Base-by-base conservation (phyloP, 192 early-diverging fungal genomes). In the Umbelopsis vinacea region DNA sequence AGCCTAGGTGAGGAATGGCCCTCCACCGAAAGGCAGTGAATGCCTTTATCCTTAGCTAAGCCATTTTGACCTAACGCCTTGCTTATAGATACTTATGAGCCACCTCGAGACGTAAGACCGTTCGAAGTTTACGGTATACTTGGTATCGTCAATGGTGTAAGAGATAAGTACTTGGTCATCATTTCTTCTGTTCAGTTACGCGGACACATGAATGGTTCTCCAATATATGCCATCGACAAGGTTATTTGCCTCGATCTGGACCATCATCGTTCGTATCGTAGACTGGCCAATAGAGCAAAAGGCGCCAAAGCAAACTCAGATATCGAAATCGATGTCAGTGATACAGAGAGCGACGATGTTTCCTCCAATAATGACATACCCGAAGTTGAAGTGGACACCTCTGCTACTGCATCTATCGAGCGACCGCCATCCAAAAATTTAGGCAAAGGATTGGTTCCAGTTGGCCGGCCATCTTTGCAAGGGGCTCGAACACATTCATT, bases 161-260 rank as follows among this genome's bases (percentile, higher is more conserved):
- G 40, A 52, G 76, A 71, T 75, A 68, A 69, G 24, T 77, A 80
- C 37, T 47, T 84, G 21, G 67, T 78, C 7, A 78, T 80, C 48
- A 77, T 84, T 29, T 73, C 80, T 12, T 70, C 81, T 1, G 71
- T 76, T 24, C 78, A 79, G 14, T 5, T 68, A 11, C 60, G 81
- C 24, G 83, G 83, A 7, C 47, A 82, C 17, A 73, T 84, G 21
- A 74, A 72, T 52, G 79, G 77, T 37, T 75, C 79, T 46, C 70
- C 76, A 2, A 74, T 84, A 6, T 80, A 74, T 71, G 78, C 74
- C 11, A 78, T 84, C 21, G 73, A 76, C 66, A 82, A 74, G 53
- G 67, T 84, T 0, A 71, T 76, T 2, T 75, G 81, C 50, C 46
- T 84, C 54, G 75, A 75, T 15, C 71, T 82, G 66, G 70, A 80